Percentiles rank a stretch among this genome's conserved stretches.
These are phyloP conservation scores for Sanchytrium tribonematis DNA, from an alignment of 371 early-diverging fungal genomes.

Conservation along the genomic window DNA sequence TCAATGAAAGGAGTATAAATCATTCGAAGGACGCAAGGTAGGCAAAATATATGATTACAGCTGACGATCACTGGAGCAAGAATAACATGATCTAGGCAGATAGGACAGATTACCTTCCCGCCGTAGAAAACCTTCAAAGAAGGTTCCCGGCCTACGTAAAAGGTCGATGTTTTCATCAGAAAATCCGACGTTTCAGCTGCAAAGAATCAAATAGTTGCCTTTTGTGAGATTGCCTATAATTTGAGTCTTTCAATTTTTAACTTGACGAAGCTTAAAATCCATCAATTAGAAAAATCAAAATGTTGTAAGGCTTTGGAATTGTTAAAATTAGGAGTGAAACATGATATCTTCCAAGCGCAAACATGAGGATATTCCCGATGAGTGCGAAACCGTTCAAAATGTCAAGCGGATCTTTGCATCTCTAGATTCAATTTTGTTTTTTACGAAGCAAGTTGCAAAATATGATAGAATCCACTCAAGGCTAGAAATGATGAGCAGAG, in stretches of 20 bases:
- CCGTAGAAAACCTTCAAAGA: neutral
- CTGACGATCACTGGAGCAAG: neutral
- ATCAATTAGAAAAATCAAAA: neutral
- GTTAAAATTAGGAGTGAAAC: too few species aligned
- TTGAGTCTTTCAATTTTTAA: too few species aligned
- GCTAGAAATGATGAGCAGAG: neutral
- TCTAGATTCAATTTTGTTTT: neutral
- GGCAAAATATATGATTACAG: neutral
- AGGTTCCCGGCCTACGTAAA: neutral
- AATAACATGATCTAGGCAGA: neutral
- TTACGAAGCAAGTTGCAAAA: neutral
- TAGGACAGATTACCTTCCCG: neutral
- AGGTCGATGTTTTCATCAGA: neutral
- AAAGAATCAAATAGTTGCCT: neutral
- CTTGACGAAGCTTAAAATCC: neutral
- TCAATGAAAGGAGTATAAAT: neutral
- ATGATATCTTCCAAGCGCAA: neutral
- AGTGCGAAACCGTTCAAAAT: neutral
- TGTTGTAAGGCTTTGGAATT: neutral
- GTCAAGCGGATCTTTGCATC: neutral
- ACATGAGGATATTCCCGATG: neutral
- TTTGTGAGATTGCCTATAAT: too few species aligned
- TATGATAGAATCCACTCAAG: neutral
- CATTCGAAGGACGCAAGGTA: neutral
- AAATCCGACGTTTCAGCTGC: neutral